phyloP scores from a whole-genome alignment of 2,329 filamentous ascomycete genomes.

The Aureobasidium pullulans region DNA sequence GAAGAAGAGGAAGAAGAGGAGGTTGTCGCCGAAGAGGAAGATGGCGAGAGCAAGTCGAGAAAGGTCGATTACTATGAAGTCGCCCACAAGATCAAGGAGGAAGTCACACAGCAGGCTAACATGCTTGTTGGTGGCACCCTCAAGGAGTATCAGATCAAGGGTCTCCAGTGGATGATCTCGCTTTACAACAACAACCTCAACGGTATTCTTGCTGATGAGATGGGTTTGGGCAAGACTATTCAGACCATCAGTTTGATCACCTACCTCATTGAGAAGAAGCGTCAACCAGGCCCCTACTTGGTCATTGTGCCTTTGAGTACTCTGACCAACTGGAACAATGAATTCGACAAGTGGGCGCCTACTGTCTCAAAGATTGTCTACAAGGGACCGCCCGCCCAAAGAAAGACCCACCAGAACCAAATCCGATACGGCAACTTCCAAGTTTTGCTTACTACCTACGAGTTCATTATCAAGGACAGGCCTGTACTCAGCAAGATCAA shows the following conservation, averaged over 20 bases:
- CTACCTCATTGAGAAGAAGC: conserved; percentile 93
- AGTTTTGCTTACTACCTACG: conserved; percentile 92
- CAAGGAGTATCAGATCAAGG: conserved; percentile 98
- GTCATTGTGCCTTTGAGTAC: conserved; percentile 97
- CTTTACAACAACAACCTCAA: conserved; percentile 99
- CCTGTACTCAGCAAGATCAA: conserved; percentile 96
- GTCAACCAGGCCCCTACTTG: conserved; percentile 83
- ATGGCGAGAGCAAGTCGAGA: conserved; percentile 56
- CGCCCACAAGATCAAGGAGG: conserved; percentile 90
- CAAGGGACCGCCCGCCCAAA: conserved; percentile 83
- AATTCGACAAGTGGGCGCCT: conserved; percentile 98
- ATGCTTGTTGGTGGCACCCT: conserved; percentile 87
- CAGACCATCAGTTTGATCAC: conserved; percentile 97
- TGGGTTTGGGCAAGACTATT: conserved; percentile 99
- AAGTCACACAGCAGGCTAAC: conserved; percentile 71
- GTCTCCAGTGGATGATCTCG: conserved; percentile 99
- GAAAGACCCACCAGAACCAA: conserved; percentile 86
- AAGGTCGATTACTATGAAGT: conserved; percentile 99
- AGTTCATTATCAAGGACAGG: conserved; percentile 99
- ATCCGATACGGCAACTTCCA: conserved; percentile 95
- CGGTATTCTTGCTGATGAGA: conserved; percentile 96
- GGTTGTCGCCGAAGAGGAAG: conserved; percentile 63
- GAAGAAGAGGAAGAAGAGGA: conserved; percentile 44
- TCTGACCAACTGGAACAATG: conserved; percentile 95
- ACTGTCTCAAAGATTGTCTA: conserved; percentile 82